Evolutionary conservation across 352 stramenopile genomes (phyloP).

Genomic region (Phytophthora idaei): DNA sequence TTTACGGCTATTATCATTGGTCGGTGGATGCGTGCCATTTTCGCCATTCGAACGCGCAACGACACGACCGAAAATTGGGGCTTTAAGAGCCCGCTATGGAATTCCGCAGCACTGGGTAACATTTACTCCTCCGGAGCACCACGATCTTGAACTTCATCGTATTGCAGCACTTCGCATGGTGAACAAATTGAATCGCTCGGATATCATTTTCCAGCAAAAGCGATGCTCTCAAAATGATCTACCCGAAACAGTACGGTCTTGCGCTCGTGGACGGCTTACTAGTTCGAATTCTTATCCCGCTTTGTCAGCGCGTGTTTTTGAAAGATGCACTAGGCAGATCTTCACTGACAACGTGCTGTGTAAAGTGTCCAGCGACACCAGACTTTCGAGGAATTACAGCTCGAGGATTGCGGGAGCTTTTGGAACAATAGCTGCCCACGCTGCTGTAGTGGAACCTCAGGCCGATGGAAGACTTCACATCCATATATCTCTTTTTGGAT

Average conservation of each 20-base stretch:
- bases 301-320: no score
- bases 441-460: conserved; percentile 6
- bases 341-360: no score
- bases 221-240: neutral
- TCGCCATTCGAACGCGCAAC: neutral
- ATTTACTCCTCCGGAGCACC: neutral
- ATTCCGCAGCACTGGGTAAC: conserved; percentile 1
- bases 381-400: no score
- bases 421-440: neutral
- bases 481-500: conserved; percentile 17
- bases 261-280: no score
- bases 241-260: no score
- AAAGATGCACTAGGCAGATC: no score
- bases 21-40: neutral
- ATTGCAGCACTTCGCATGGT: neutral
- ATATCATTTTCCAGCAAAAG: neutral
- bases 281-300: no score
- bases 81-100: neutral
- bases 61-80: neutral
- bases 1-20: neutral
- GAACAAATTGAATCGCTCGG: neutral
- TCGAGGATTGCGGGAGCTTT: neutral
- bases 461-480: conserved; percentile 11
- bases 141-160: neutral
- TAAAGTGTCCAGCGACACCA: no score